Base-by-base conservation (phyloP, 176 grass and related monocot genomes). In the Thalia dealbata region DNA sequence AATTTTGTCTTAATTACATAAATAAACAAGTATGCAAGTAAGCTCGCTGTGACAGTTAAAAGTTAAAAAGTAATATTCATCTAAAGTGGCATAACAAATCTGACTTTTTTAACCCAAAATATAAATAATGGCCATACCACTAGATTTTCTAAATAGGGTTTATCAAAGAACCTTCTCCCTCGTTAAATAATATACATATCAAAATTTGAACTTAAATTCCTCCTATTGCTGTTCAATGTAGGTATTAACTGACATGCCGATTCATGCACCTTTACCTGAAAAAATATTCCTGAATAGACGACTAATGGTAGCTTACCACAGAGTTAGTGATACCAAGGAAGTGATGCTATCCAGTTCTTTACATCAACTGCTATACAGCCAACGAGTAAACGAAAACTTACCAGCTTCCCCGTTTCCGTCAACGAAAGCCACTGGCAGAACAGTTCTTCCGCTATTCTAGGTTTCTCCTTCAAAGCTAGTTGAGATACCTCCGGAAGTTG, bases 371-470 rank as follows among this genome's bases (percentile, higher is more conserved):
- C 29, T 3, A 15, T 28, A 63, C 12, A 59, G 66, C 28, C 10
- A 81, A 73, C 46, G 38, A 54, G 79, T 15, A 10, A 41, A 58
- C 62, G 42, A 67, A 76, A 72, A 10, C 74, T 62, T 76, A 93
- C 90, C 74, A 91, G 78, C 24, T 85, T 79, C 19, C 69, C 61
- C 16, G 95, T 93, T 42, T 93, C 85, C 1, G 90, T 76, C 51
- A 99, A 85, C 27, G 87, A 70, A 62, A 96, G 93, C 93, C 93
- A 96, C 72, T 96, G 93, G 25, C 80, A 50, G 81, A 87, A 96
- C 58, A 96, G 87, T 27, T 82, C 69, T 43, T 92, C 82, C 43
- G 89, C 87, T 51, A 96, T 77, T 45, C 78, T 67, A 32, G 84
- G 79, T 10, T 86, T 78, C 60, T 82, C 84, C 62, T 86, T 86